phyloP scores from a whole-genome alignment of 208 protist species.

The Trypanosoma brucei region DNA sequence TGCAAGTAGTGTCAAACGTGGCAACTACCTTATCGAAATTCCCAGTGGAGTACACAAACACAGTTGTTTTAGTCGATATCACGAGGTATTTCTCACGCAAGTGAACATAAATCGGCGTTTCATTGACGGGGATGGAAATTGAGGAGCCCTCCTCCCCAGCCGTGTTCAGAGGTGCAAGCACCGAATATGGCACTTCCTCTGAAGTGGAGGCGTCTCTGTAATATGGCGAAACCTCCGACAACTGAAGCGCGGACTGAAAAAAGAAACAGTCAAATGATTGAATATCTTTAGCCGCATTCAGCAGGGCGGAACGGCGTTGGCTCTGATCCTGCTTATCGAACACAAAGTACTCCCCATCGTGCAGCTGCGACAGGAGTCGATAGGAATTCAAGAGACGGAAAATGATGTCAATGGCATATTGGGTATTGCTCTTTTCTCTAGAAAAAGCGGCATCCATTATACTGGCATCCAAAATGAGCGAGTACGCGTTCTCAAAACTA shows the following conservation, averaged over 20 bases:
- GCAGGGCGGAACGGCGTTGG: conserved; percentile 28
- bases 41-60: conserved; percentile 44
- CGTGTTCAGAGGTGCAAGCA: conserved; percentile 57
- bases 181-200: conserved; percentile 44
- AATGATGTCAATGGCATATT: conserved; percentile 59
- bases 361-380: conserved; percentile 51
- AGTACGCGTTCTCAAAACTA: conserved; percentile 42
- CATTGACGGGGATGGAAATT: conserved; percentile 25
- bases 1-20: conserved; percentile 52
- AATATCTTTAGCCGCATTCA: conserved; percentile 40
- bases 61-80: conserved; percentile 40
- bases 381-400: conserved; percentile 62
- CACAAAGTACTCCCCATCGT: conserved; percentile 6
- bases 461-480: conserved; percentile 43
- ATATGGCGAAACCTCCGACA: conserved; percentile 44
- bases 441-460: conserved; percentile 55
- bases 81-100: conserved; percentile 51
- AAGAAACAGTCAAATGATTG: conserved; percentile 45
- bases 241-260: conserved; percentile 60
- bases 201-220: conserved; percentile 19
- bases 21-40: conserved; percentile 34
- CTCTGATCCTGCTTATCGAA: conserved; percentile 16
- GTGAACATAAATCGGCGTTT: conserved; percentile 33
- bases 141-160: conserved; percentile 43
- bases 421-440: conserved; percentile 20